Base-by-base conservation (phyloP, 768 basidiomycete genomes). In the Infundibulicybe gibba region DNA sequence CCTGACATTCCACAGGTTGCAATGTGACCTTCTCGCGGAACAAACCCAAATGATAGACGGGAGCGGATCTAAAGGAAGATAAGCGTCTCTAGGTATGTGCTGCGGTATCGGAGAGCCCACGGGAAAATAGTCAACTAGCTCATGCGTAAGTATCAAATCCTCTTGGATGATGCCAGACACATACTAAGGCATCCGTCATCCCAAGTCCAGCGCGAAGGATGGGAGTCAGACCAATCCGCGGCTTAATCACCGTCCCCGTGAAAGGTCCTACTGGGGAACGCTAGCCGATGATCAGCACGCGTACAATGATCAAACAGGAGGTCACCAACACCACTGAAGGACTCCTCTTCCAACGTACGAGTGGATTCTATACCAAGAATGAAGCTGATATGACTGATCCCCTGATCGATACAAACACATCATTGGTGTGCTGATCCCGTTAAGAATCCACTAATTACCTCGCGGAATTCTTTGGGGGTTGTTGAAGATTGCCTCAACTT, bases 151-250 rank as follows among this genome's bases (percentile, higher is more conserved):
- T 25, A 49, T 16, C 33, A 8, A 30, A 39, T 19, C 30, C 10
- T 8, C 16, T 34, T 44, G 45, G 38, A 31, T 25, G 40, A 47
- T 41, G 25, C 14, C 32, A 39, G 32, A 17, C 17, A 54, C 67
- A 40, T 51, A 79, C 76, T 60, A 97, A 65, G 16, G 89, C 90
- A 55, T 95, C 91, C 1, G 87, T 80, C 92, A 98, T 94, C 14
- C 93, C 92, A 52, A 94, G 69, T 5, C 95, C 95, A 25, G 95
- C 95, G 33, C 95, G 83, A 47, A 98, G 72, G 56, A 98, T 91
- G 34, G 95, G 95, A 2, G 90, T 85, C 45, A 98, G 66, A 4
- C 91, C 95, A 44, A 98, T 78, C 40, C 80, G 76, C 6, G 86
- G 79, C 54, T 85, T 87, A 63, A 98, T 77, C 19, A 61, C 65